phyloP scores from a whole-genome alignment of 169 alveolate genomes.

The Pseudocohnilembus persalinus region DNA sequence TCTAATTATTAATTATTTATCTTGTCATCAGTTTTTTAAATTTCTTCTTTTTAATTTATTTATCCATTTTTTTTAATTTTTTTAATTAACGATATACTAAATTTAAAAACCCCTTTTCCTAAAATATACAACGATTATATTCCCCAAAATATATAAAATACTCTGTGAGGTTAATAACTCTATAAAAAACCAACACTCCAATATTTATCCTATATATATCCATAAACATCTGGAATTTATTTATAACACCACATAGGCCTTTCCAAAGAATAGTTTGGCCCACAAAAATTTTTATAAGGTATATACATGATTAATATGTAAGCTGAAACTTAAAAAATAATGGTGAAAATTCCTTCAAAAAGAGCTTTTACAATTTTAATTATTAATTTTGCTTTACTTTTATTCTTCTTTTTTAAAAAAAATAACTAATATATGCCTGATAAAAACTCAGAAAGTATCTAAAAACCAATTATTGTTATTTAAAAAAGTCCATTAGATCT shows the following conservation, averaged over 20 bases:
- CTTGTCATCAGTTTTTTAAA: background rate
- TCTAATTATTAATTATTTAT: no score
- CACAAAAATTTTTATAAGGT: conserved; percentile 20
- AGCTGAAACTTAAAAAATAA: background rate
- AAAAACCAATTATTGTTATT: conserved; percentile 18
- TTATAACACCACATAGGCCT: conserved; percentile 26
- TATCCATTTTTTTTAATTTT: conserved; percentile 4
- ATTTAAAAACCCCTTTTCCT: background rate
- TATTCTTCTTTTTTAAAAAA: background rate
- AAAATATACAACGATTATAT: conserved; percentile 3
- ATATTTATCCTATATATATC: conserved; percentile 24
- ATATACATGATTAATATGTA: background rate
- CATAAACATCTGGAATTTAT: conserved; percentile 22
- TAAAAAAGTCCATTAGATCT: conserved; percentile 36
- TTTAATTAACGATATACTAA: background rate
- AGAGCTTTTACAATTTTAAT: background rate
- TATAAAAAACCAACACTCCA: conserved; percentile 34
- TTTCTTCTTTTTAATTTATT: background rate
- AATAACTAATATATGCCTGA: no score
- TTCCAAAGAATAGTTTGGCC: background rate
- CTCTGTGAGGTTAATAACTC: conserved; percentile 4
- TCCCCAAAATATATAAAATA: conserved; percentile 28
- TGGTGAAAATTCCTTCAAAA: conserved; percentile 10
- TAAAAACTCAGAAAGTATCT: conserved; percentile 7
- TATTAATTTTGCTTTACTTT: background rate